A percentile compares a stretch with the other conserved stretches of the same genome.
phyloP scores from a whole-genome alignment of 768 basidiomycete genomes.

The Scleroderma bovista region DNA sequence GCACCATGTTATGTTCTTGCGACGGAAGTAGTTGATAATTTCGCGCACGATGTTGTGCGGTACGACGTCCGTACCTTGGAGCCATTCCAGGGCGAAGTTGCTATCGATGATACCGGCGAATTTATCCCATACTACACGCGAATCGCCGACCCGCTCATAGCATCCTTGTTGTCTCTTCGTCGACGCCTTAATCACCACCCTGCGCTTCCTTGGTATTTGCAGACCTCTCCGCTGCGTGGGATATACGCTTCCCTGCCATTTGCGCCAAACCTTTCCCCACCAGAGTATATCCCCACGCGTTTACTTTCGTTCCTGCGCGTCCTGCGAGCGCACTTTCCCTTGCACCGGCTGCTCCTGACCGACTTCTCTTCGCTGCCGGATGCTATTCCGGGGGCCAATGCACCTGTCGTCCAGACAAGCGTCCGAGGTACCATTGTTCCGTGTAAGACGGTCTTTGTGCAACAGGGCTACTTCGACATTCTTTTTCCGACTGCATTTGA shows the following conservation, averaged over 20 bases:
- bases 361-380: constrained; percentile 91
- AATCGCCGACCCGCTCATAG: constrained; percentile 79
- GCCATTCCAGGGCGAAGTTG: constrained; percentile 80
- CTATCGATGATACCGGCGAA: constrained; percentile 74
- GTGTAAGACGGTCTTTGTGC: constrained; percentile 85
- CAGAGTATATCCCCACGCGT: constrained; percentile 92
- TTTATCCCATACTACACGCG: constrained; percentile 80
- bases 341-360: constrained; percentile 88
- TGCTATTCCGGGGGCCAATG: constrained; percentile 57
- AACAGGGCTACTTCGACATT: constrained; percentile 96
- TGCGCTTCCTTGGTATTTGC: constrained; percentile 51
- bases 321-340: constrained; percentile 79
- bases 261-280: constrained; percentile 79
- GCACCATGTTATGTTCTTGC: constrained; percentile 92
- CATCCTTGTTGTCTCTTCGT: constrained; percentile 70
- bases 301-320: constrained; percentile 79
- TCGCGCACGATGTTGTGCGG: constrained; percentile 91
- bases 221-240: constrained; percentile 52
- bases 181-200: constrained; percentile 51
- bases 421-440: constrained; percentile 82
- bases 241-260: constrained; percentile 75
- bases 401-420: constrained; percentile 95
- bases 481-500: constrained; percentile 95
- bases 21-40: constrained; percentile 98
- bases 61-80: constrained; percentile 76